Evolutionary conservation across 352 stramenopile species (phyloP), one percentile per base, ranked within the genome.

Genomic region (Pythium grandisporangium): DNA sequence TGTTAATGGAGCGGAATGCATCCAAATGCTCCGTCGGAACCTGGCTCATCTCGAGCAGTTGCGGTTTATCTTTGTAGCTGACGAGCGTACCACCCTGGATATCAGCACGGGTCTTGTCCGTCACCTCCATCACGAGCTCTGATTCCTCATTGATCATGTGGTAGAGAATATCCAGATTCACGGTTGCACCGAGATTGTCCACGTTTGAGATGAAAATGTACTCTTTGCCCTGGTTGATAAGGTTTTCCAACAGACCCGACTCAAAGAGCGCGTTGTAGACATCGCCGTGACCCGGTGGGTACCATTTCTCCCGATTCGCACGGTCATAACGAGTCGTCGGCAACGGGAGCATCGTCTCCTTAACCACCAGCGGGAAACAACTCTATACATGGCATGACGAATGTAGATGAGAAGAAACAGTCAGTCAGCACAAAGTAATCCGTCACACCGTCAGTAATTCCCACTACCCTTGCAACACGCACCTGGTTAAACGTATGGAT

Each of bases 171-270:
- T 97, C 82, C 22, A 99, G 62, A 56, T 99, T 84, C 50, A 99
- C 84, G 4, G 93, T 99, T 14, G 96, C 96, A 26, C 96, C 96
- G 7, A 99, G 79, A 61, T 99, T 99, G 72, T 99, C 96, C 30
- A 97, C 97, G 68, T 99, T 99, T 40, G 90, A 98, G 48, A 99
- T 98, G 71, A 99, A 99, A 58, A 99, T 97, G 74, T 99, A 99
- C 61, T 98, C 96, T 59, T 97, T 97, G 48, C 95, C 95, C 52
- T 91, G 77, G 36, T 86, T 81, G 40, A 99, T 95, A 29, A 99
- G 78, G 43, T 86, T 81, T 54, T 98, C 94, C 11, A 99, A 77
- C 55, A 96, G 63, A 4, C 96, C 96, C 0, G 91, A 98, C 43
- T 97, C 95, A 45, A 98, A 96, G 6, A 99, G 66, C 41, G 96